These are phyloP conservation scores for Mucor velutinosus DNA, from an alignment of 371 early-diverging fungal species.

Conservation along the genomic window DNA sequence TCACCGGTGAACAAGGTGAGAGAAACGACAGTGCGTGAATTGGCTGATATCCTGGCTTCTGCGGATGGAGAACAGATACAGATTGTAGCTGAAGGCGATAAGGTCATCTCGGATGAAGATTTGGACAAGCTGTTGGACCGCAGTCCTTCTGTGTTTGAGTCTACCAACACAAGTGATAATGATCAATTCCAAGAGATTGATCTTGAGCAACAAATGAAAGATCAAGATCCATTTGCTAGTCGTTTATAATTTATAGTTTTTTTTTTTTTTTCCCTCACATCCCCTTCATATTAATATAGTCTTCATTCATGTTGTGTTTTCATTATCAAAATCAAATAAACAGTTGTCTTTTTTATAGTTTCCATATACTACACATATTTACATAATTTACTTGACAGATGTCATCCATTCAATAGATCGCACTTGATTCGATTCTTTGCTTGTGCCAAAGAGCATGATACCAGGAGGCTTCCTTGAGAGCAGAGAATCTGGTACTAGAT, in stretches of 20 bases:
- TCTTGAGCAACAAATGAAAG: constrained; percentile 22
- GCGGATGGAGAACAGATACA: constrained; percentile 71
- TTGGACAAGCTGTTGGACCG: constrained; percentile 72
- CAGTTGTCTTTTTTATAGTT: not conserved
- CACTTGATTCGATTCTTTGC: not conserved
- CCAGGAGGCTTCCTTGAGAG: constrained; percentile 6
- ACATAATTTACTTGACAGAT: constrained; percentile 2
- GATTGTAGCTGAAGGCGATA: constrained; percentile 63
- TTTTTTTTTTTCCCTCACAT: not conserved
- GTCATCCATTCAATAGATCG: constrained; percentile 20
- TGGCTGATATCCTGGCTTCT: constrained; percentile 74
- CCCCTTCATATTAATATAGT: not conserved
- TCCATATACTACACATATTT: not conserved
- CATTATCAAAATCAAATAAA: constrained; percentile 1
- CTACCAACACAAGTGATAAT: constrained; percentile 26
- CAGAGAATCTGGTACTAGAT: not conserved
- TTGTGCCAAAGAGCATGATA: constrained; percentile 10
- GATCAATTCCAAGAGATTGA: constrained; percentile 52
- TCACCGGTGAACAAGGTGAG: constrained; percentile 32
- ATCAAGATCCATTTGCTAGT: constrained; percentile 46
- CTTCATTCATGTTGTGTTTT: not conserved
- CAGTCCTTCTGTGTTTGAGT: constrained; percentile 59
- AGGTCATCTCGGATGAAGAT: constrained; percentile 71
- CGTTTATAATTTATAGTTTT: not conserved
- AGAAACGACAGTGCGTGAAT: constrained; percentile 56